Evolutionary conservation across 805 yeast species (phyloP).

Genomic region (Torulaspora indica): DNA sequence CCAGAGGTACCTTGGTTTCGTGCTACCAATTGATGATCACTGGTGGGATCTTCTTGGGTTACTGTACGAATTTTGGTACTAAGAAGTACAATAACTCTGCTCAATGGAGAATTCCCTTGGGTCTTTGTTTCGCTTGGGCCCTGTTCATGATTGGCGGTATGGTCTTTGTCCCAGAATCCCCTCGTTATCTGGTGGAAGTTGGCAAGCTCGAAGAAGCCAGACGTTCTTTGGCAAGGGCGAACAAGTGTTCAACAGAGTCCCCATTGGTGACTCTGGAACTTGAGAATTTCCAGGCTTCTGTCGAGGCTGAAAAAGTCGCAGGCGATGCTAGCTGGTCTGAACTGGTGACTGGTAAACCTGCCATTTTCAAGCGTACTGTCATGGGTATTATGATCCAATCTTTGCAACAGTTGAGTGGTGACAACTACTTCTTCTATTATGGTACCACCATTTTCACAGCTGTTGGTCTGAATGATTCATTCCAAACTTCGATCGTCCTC

Average conservation of each 20-base stretch:
- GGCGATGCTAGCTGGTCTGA: slow-evolving; percentile 65
- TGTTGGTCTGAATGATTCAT: slow-evolving; percentile 55
- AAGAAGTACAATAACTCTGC: slow-evolving; percentile 38
- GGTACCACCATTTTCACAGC: slow-evolving; percentile 60
- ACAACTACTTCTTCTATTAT: slow-evolving; percentile 62
- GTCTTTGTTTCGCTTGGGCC: slow-evolving; percentile 48
- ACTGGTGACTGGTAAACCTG: slow-evolving; percentile 62
- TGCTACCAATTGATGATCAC: slow-evolving; percentile 69
- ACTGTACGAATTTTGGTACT: slow-evolving; percentile 65
- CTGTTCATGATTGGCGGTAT: slow-evolving; percentile 36
- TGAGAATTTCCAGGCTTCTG: slow-evolving; percentile 53
- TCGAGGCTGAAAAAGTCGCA: slow-evolving; percentile 55
- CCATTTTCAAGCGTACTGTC: slow-evolving; percentile 45
- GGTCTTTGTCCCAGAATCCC: slow-evolving; percentile 67
- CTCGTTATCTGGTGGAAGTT: slow-evolving; percentile 57
- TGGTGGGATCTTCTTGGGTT: slow-evolving; percentile 69
- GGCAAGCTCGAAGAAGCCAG: slow-evolving; percentile 58
- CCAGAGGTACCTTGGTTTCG: slow-evolving; percentile 68
- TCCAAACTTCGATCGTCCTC: slow-evolving; percentile 52
- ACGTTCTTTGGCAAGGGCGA: slow-evolving; percentile 52
- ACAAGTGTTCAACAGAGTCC: slow-evolving; percentile 51
- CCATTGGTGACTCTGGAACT: slow-evolving; percentile 54
- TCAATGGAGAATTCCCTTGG: slow-evolving; percentile 73
- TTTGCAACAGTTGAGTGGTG: slow-evolving; percentile 64
- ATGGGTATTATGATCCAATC: slow-evolving; percentile 55